Conservation (phyloP, 371 early-diverging fungal species). For the Mucor mucedo region DNA sequence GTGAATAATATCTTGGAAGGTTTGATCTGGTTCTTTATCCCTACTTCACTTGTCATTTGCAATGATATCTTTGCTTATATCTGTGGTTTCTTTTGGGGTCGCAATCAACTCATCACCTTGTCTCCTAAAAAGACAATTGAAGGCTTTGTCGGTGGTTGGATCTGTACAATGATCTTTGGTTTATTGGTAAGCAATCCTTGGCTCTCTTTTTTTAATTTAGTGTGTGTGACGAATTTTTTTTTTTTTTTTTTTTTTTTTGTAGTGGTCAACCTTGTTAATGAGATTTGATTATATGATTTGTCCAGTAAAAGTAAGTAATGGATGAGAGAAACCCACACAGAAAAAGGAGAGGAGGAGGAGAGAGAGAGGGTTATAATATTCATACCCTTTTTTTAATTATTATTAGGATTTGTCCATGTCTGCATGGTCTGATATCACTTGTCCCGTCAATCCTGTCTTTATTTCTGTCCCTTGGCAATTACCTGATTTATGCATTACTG, state of each 20-base stretch:
- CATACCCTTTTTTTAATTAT: not conserved
- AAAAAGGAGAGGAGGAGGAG: not conserved
- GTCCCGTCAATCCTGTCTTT: slow-evolving; percentile 56
- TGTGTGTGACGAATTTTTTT: not conserved
- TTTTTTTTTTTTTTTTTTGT: slow-evolving; percentile 19
- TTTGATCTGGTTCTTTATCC: slow-evolving; percentile 95
- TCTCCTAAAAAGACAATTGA: slow-evolving; percentile 99
- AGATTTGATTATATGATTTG: slow-evolving; percentile 86
- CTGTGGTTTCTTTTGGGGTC: slow-evolving; percentile 94
- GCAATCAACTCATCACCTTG: slow-evolving; percentile 92
- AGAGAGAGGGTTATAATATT: slow-evolving; percentile 16
- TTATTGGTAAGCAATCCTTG: slow-evolving; percentile 62
- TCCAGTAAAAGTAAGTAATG: slow-evolving; percentile 66
- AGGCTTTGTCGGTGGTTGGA: slow-evolving; percentile 96
- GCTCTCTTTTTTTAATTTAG: not conserved
- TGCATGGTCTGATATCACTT: slow-evolving; percentile 51
- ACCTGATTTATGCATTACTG: slow-evolving; percentile 28
- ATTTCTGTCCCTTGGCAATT: slow-evolving; percentile 49
- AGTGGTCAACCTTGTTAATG: slow-evolving; percentile 49
- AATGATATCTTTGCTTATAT: slow-evolving; percentile 99
- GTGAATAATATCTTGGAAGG: slow-evolving; percentile 97
- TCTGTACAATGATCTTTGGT: slow-evolving; percentile 88
- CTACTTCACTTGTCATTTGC: slow-evolving; percentile 90
- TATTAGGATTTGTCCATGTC: slow-evolving; percentile 47
- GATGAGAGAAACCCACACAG: too few species aligned